Evolutionary conservation across 495 filamentous ascomycete genomes (phyloP), one percentile per base, ranked within the genome.

Genomic region (Penicillium goetzii): DNA sequence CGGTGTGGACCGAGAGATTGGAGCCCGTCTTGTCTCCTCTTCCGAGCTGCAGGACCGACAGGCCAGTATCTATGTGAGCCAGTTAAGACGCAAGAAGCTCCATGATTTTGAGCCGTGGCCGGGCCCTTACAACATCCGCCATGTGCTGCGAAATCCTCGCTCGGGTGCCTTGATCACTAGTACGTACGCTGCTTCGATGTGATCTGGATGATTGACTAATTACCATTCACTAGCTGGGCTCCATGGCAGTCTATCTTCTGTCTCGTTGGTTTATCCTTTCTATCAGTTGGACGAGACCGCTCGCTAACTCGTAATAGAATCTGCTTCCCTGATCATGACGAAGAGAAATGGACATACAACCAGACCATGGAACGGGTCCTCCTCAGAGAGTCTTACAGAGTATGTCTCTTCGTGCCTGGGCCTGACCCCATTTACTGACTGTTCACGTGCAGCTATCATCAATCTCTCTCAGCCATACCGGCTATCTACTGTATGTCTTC

Each of bases 91-190:
- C 32, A 73, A 66, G 25, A 67, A 71, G 53, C 57, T 80, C 4
- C 73, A 77, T 58, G 62, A 71, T 25, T 77, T 80, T 33, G 71
- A 78, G 41, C 71, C 74, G 14, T 75, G 72, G 71, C 70, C 71
- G 2, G 65, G 65, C 21, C 63, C 70, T 11, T 76, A 70, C 45
- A 69, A 66, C 6, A 74, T 81, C 41, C 63, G 67, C n/a, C 68
- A 79, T 59, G 65, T 80, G 28, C 23, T 78, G 59, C 75, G 77
- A 9, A 73, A 76, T 59, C 71, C 72, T 17, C 58, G 62, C 25
- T 76, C 77, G 19, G 78, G 78, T 33, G 69, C 68, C 58, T 60
- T 81, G 56, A 70, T 80, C 68, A 70, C 74, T 23, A 72, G 79
- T 80, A 62, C 58, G 73, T 71, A n/a, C 30, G 25, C 26, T 17